These are phyloP conservation scores for Cyberlindnera nakhonratchasimensis DNA, from an alignment of 805 yeast species.

Conservation along the genomic window DNA sequence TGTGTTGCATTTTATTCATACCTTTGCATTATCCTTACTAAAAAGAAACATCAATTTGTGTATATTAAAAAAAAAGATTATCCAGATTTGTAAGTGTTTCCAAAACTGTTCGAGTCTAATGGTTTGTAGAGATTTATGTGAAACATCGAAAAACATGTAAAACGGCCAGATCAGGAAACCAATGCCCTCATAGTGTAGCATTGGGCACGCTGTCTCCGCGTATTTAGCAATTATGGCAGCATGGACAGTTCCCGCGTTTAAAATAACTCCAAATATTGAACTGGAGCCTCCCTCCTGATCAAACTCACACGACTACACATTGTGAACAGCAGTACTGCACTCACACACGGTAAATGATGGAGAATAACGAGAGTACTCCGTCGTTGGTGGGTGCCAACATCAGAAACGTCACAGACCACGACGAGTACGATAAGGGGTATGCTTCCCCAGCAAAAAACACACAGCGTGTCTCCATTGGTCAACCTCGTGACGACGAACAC, in stretches of 20 bases:
- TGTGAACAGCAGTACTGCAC: background rate
- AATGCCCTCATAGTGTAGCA: too few species aligned
- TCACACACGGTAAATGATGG: conserved; percentile 2
- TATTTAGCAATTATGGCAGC: conserved; percentile 1
- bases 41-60: background rate
- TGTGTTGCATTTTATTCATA: background rate
- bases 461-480: conserved; percentile 1
- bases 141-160: background rate
- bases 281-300: too few species aligned
- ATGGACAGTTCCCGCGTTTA: background rate
- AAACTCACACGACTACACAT: background rate
- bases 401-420: conserved; percentile 20
- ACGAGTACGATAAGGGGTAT: conserved; percentile 12
- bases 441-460: conserved; percentile 18
- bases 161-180: conserved; percentile 1
- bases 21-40: conserved; percentile 1
- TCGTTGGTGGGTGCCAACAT: conserved; percentile 26
- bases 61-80: background rate
- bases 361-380: conserved; percentile 17
- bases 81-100: too few species aligned
- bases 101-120: too few species aligned
- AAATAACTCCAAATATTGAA: background rate
- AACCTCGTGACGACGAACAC: conserved; percentile 5
- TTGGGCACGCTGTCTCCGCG: background rate
- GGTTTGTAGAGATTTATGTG: background rate